phyloP scores from a whole-genome alignment of 106 monocot species.

The Vanilla planifolia region DNA sequence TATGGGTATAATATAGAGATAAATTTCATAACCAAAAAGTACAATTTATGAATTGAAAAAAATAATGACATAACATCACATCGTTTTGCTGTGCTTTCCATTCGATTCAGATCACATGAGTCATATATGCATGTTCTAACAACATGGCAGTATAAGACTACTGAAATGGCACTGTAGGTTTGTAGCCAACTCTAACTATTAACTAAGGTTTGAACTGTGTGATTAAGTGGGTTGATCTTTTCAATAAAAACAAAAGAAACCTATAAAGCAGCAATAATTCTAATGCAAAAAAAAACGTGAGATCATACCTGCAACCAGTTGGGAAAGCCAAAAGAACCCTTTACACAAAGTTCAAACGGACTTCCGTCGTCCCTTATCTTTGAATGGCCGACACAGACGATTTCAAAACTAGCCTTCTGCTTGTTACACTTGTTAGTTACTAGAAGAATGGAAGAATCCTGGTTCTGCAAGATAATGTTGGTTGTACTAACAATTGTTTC shows the following conservation, averaged over 20 bases:
- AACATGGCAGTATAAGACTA: no score
- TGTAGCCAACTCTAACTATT: no score
- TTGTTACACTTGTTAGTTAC: conserved; percentile 50
- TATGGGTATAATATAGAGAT: no score
- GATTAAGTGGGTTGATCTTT: no score
- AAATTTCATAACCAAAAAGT: no score
- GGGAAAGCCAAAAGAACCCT: conserved; percentile 61
- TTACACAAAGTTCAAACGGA: conserved; percentile 27
- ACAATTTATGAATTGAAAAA: no score
- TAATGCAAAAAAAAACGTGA: background rate
- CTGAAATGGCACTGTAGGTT: no score
- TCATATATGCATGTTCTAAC: no score
- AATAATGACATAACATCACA: no score
- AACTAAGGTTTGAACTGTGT: no score
- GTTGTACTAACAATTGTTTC: conserved; percentile 65
- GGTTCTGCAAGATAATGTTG: conserved; percentile 51
- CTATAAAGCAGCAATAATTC: background rate
- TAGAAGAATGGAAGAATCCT: conserved; percentile 31
- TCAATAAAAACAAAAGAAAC: background rate
- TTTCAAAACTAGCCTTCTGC: conserved; percentile 31
- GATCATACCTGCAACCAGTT: conserved; percentile 48
- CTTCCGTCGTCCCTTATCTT: conserved; percentile 28
- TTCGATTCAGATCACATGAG: no score
- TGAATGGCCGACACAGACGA: conserved; percentile 49
- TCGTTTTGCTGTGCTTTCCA: no score